phyloP scores from a whole-genome alignment of 176 grass and related monocot species.

The Rhynchospora breviuscula region DNA sequence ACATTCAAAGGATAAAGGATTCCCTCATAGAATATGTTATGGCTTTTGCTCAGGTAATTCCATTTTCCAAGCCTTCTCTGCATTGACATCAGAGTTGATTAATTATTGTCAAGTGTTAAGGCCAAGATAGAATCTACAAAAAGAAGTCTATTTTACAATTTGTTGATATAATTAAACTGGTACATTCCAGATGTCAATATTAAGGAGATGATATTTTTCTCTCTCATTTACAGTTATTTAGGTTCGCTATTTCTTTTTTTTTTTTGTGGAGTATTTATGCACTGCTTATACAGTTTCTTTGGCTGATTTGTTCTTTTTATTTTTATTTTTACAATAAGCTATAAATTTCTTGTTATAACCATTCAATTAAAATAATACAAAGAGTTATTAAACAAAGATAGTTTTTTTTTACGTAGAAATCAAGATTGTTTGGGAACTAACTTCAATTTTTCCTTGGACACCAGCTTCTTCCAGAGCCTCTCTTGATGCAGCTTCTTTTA shows the following conservation, averaged over 20 bases:
- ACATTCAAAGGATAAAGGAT: conserved; percentile 45
- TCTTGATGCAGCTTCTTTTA: conserved; percentile 35
- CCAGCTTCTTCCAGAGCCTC: conserved; percentile 51
- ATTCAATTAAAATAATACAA: not conserved
- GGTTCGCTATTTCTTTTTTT: too few species aligned
- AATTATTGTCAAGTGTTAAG: not conserved
- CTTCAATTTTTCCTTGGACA: conserved; percentile 46
- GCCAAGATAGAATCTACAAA: not conserved
- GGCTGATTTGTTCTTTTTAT: not conserved
- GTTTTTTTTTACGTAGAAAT: too few species aligned
- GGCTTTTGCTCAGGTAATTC: conserved; percentile 42
- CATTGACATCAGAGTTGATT: not conserved
- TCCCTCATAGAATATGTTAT: conserved; percentile 34
- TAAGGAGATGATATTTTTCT: not conserved
- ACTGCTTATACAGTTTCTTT: not conserved
- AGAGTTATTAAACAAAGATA: not conserved
- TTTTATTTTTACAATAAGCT: not conserved
- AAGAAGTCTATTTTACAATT: too few species aligned
- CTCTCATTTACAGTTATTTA: not conserved
- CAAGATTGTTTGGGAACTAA: not conserved
- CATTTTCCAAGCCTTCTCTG: conserved; percentile 46
- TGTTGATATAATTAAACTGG: too few species aligned
- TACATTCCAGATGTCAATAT: not conserved
- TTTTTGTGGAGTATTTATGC: too few species aligned
- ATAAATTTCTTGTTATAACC: not conserved